Percentiles rank a stretch among this genome's conserved stretches.
phyloP scores from a whole-genome alignment of 208 protist genomes.

The Leishmania amazonensis region DNA sequence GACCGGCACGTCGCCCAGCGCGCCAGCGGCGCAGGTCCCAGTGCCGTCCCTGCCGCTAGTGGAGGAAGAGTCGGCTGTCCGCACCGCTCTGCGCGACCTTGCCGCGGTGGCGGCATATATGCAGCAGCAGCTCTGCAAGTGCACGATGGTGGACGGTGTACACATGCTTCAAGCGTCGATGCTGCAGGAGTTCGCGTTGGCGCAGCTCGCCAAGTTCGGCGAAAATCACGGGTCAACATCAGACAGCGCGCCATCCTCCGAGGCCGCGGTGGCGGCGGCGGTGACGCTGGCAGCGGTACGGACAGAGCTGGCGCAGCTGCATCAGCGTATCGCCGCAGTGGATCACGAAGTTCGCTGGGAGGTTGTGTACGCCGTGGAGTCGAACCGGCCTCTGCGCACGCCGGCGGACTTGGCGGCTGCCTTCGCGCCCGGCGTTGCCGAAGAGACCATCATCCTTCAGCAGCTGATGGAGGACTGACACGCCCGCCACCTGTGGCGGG shows the following conservation, averaged over 20 bases:
- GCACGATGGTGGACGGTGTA: slow-evolving; percentile 37
- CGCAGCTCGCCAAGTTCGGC: slow-evolving; percentile 5
- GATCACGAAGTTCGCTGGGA: slow-evolving; percentile 53
- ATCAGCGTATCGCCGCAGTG: slow-evolving; percentile 21
- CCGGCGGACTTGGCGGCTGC: slow-evolving; percentile 55
- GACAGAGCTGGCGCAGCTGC: slow-evolving; percentile 10
- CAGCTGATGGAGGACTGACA: slow-evolving; percentile 59
- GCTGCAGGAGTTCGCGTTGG: slow-evolving; percentile 26
- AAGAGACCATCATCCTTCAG: slow-evolving; percentile 78
- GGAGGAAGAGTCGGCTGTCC: background rate
- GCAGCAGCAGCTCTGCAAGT: slow-evolving; percentile 22
- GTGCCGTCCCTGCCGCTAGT: background rate
- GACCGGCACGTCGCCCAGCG: background rate
- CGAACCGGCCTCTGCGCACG: slow-evolving; percentile 51
- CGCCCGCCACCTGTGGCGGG: background rate
- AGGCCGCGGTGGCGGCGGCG: background rate
- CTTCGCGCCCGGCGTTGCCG: slow-evolving; percentile 55
- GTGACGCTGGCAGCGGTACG: background rate
- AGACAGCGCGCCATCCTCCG: background rate
- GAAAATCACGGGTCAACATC: background rate
- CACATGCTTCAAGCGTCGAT: slow-evolving; percentile 33
- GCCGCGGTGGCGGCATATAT: slow-evolving; percentile 14
- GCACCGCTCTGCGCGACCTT: slow-evolving; percentile 14
- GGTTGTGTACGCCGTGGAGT: slow-evolving; percentile 56
- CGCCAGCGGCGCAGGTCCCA: background rate